Base-by-base conservation (phyloP, 441 rosid genomes). In the Pelargonium fulgidum region DNA sequence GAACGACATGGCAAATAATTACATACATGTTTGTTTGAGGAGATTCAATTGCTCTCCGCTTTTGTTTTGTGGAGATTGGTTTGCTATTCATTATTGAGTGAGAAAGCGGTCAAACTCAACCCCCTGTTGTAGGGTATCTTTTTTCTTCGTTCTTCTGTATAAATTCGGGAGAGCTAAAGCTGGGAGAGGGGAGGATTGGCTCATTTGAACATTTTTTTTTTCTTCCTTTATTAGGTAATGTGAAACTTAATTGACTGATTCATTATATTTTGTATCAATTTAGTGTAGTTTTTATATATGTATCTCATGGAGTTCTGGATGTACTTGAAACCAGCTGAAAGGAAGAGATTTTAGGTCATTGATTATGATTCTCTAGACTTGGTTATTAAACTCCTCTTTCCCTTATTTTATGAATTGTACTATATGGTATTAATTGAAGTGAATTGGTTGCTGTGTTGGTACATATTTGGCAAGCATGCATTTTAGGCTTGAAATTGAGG, bases 51-150 rank as follows among this genome's bases (percentile, higher is more conserved):
- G 66, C 54, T 64, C 62, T 79, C 69, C 22, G 66, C 74, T 77
- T 59, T 59, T 20, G 20, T 59, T 22, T 22, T 59, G 64, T 9
- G 64, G 64, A 59, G 64, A 59, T 22, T 59, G 64, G 36, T 59
- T 67, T 80, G 85, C 81, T 81, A 79, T 80, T 81, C 81, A 70
- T 80, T 82, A 72, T 77, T 75, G 81, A 79, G 79, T 73, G 73
- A 73, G 76, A 81, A 72, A 61, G 70, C 70, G 14, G 47, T 42
- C 61, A 50, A 70, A 24, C 67, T 36, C 41, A 6, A 61, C 62
- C 68, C 59, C 13, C 50, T 24, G 64, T 68, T 68, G 75, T 17
- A 62, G 45, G 75, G 69, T 54, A 16, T 54, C 62, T 59, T 59
- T 22, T 59, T 22, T 59, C 33, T 22, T 20, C 3, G 26, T 59